A percentile compares a stretch with the other conserved stretches of the same genome.
These are phyloP conservation scores for Boletus coccyginus DNA, from an alignment of 768 basidiomycete species.

Conservation along the genomic window DNA sequence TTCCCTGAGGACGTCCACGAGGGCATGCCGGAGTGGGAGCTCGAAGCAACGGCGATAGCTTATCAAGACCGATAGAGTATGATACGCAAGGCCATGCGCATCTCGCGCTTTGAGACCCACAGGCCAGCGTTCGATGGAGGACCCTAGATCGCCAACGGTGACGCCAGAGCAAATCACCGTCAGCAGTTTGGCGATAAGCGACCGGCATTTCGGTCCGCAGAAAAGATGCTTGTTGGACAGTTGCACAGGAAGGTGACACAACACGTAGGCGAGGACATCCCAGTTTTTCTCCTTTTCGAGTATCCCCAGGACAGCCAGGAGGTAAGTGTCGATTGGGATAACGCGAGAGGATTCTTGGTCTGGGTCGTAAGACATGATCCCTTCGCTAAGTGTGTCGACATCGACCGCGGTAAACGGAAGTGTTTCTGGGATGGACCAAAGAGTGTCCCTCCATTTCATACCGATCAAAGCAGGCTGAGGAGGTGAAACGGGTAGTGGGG, in stretches of 20 bases:
- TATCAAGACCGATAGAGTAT: conserved; percentile 82
- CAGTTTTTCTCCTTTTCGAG: conserved; percentile 78
- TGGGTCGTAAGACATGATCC: conserved; percentile 63
- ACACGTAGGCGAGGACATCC: conserved; percentile 90
- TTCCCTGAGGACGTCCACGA: conserved; percentile 71
- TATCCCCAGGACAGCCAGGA: conserved; percentile 58
- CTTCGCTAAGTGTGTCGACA: conserved; percentile 63
- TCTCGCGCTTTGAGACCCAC: conserved; percentile 66
- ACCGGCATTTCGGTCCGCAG: conserved; percentile 81
- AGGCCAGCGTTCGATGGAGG: conserved; percentile 58
- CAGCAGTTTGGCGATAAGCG: conserved; percentile 59
- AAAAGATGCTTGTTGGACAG: conserved; percentile 95
- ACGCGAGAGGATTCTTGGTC: conserved; percentile 41
- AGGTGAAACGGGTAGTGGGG: conserved; percentile 33
- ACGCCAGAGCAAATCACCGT: conserved; percentile 67
- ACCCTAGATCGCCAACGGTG: conserved; percentile 53
- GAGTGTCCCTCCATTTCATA: conserved; percentile 40
- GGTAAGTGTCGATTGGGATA: conserved; percentile 75
- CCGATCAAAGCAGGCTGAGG: conserved; percentile 21
- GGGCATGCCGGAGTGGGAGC: conserved; percentile 55
- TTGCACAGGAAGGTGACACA: conserved; percentile 89
- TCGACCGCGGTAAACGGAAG: conserved; percentile 56
- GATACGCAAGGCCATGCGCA: conserved; percentile 84
- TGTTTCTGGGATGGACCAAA: conserved; percentile 72
- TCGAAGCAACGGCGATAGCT: conserved; percentile 84